Base-by-base conservation (phyloP, 345 rosid genomes). In the Excoecaria cochinchinensis region DNA sequence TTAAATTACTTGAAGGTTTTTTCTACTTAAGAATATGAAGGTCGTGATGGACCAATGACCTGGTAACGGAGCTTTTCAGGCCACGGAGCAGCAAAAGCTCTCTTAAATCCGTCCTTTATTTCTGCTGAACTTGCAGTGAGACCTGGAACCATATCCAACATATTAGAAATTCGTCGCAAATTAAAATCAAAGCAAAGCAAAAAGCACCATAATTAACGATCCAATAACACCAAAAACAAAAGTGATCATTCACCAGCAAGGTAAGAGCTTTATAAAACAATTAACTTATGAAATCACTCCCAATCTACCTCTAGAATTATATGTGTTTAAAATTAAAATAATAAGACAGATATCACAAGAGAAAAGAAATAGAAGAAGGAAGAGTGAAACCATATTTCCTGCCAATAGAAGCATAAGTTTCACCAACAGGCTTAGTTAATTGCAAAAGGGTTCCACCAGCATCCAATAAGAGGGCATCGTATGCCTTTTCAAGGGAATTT, bases 401-500 rank as follows among this genome's bases (percentile, higher is more conserved):
- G 39, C 95, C 98, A 67, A 94, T 84, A 51, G 97, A 84, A 65
- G 93, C 88, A 69, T 94, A 92, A 44, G 89, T 89, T 74, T 94
- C 89, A 70, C 88, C 91, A 4, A 94, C 97, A 21, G 98, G 98
- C 25, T 77, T 80, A 13, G 90, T 50, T 79, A 94, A 74, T 65
- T 90, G 98, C 85, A 94, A 76, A 75, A 94, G 97, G 42, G 98
- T 94, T 44, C 97, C 97, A 50, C 97, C 97, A 19, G 97, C 97
- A 75, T 94, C 97, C 85, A 94, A 79, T 80, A 94, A 76, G 73
- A 94, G 78, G 31, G 87, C 97, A 81, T 90, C 97, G 79, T 90
- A 90, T 10, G 91, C 90, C 81, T 78, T 88, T 81, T 73, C 78
- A 4, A 78, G 77, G 50, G 76, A 80, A 66, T 74, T 83, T 57